Evolutionary conservation across 495 filamentous ascomycete genomes (phyloP).

Genomic region (Aspergillus hancockii): DNA sequence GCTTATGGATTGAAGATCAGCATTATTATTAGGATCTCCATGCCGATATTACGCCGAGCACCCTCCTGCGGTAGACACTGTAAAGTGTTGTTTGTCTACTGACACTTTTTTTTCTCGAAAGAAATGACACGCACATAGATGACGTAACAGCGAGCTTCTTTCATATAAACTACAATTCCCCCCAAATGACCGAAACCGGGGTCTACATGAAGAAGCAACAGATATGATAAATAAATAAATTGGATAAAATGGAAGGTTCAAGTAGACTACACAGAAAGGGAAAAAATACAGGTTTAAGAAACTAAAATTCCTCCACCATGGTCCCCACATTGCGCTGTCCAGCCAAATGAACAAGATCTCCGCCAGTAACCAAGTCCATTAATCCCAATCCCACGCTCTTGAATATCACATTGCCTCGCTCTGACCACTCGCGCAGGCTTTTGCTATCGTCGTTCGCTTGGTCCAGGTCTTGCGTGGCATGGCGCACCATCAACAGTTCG

Average conservation of each 20-base stretch:
- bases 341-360: constrained; percentile 73
- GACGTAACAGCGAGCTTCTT: no score
- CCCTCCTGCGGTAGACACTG: no score
- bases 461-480: constrained; percentile 37
- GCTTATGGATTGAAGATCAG: no score
- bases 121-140: no score
- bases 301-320: constrained; percentile 57
- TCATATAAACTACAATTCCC: no score
- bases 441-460: constrained; percentile 47
- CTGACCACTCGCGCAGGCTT: constrained; percentile 68
- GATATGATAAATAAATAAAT: neutral
- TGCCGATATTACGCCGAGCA: no score
- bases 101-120: no score
- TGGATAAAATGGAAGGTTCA: constrained; percentile 12
- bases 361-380: constrained; percentile 64
- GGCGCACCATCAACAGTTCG: constrained; percentile 75
- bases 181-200: no score
- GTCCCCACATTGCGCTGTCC: constrained; percentile 72
- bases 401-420: constrained; percentile 72
- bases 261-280: neutral
- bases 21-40: no score
- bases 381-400: constrained; percentile 50
- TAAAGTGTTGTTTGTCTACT: no score
- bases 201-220: neutral
- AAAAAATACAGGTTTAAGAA: constrained; percentile 5